Evolutionary conservation across 306 rosid genomes (phyloP).

Genomic region (Vigna radiata): DNA sequence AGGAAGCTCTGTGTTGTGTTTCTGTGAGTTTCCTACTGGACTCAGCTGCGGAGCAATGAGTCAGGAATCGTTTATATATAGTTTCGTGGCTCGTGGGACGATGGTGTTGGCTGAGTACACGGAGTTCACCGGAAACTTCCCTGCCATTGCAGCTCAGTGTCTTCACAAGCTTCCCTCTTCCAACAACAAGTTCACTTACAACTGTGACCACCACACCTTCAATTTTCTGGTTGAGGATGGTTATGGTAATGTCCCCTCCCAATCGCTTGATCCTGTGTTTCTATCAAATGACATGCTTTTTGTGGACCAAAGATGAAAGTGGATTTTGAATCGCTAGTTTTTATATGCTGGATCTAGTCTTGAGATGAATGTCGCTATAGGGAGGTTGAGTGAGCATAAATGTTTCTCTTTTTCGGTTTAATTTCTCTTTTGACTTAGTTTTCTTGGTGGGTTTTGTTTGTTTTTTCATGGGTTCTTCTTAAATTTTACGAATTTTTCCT

Average conservation of each 20-base stretch:
- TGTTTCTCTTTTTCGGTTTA: slow-evolving; percentile 27
- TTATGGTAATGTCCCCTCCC: slow-evolving; percentile 57
- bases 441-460: slow-evolving; percentile 45
- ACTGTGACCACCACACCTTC: slow-evolving; percentile 87
- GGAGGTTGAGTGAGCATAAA: background rate
- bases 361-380: slow-evolving; percentile 18
- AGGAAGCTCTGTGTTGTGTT: background rate
- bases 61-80: slow-evolving; percentile 88
- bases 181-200: slow-evolving; percentile 87
- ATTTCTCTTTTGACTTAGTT: background rate
- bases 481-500: slow-evolving; percentile 4
- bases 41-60: slow-evolving; percentile 48
- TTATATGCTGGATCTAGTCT: slow-evolving; percentile 54
- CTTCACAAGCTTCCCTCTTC: slow-evolving; percentile 82
- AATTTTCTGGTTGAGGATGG: slow-evolving; percentile 88
- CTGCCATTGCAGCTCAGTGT: slow-evolving; percentile 91
- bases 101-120: slow-evolving; percentile 88
- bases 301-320: slow-evolving; percentile 2
- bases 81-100: slow-evolving; percentile 90
- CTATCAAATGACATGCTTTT: background rate
- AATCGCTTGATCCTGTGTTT: slow-evolving; percentile 20
- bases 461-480: slow-evolving; percentile 31
- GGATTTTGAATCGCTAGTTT: slow-evolving; percentile 46
- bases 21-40: slow-evolving; percentile 26
- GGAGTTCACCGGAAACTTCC: slow-evolving; percentile 91